Percentiles rank a stretch among this genome's conserved stretches.
Conservation (phyloP, 1,139 yeast genomes). For the Hemisphaericaspora xylanilytica region DNA sequence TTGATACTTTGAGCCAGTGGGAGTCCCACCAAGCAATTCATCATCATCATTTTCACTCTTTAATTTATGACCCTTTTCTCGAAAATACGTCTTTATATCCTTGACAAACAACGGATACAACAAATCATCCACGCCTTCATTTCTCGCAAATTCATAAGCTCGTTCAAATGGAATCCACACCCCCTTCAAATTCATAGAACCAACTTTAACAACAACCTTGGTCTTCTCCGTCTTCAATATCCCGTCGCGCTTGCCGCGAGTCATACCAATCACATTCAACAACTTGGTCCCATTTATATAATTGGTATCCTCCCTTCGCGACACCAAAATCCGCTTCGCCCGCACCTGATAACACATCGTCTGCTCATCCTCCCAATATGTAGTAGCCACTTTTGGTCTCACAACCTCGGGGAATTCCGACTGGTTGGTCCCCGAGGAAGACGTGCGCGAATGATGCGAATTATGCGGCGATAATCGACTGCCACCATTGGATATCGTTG, state of each 20-base stretch:
- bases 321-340: constrained; percentile 43
- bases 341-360: constrained; percentile 52
- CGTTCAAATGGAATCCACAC: constrained; percentile 59
- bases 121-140: constrained; percentile 40
- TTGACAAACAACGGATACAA: constrained; percentile 48
- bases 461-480: constrained; percentile 5
- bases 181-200: constrained; percentile 54
- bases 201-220: constrained; percentile 48
- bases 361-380: constrained; percentile 48
- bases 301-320: constrained; percentile 51
- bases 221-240: constrained; percentile 54
- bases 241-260: constrained; percentile 95
- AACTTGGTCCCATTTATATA: constrained; percentile 60
- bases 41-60: constrained; percentile 17
- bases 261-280: constrained; percentile 90
- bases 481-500: not conserved
- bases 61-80: constrained; percentile 26
- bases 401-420: constrained; percentile 17
- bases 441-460: constrained; percentile 16
- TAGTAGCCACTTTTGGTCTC: constrained; percentile 45
- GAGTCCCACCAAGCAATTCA: constrained; percentile 2
- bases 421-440: constrained; percentile 16
- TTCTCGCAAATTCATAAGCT: constrained; percentile 51
- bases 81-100: constrained; percentile 37
- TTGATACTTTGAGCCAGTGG: constrained; percentile 3